Conservation (phyloP, 192 early-diverging fungal genomes). For the Backusella parvicylindrica region DNA sequence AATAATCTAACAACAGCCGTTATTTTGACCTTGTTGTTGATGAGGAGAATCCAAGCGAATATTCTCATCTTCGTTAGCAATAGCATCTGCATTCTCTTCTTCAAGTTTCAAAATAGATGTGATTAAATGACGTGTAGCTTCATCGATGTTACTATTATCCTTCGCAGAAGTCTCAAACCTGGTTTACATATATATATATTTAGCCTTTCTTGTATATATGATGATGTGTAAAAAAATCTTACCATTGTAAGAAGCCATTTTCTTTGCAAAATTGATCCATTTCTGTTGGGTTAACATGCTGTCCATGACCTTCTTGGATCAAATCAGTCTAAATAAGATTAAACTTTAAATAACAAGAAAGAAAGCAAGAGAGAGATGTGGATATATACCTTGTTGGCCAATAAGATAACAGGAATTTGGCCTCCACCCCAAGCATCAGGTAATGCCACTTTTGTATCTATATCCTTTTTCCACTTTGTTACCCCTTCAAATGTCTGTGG, state of each 20-base stretch:
- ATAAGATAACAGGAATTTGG: constrained; percentile 48
- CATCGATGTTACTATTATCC: constrained; percentile 58
- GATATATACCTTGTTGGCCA: constrained; percentile 53
- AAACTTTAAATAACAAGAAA: background rate
- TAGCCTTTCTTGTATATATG: background rate
- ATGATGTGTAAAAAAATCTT: background rate
- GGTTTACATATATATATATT: background rate
- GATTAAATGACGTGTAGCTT: constrained; percentile 50
- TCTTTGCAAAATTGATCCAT: constrained; percentile 50
- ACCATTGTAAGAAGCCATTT: constrained; percentile 53
- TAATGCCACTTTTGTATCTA: constrained; percentile 55
- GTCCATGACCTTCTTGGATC: constrained; percentile 29
- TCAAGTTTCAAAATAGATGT: constrained; percentile 38
- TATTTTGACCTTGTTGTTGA: constrained; percentile 5
- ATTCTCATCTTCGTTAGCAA: background rate
- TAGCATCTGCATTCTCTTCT: constrained; percentile 23
- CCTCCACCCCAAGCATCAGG: constrained; percentile 47
- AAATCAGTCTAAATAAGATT: constrained; percentile 39
- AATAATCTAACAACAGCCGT: constrained; percentile 1
- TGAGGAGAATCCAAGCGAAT: constrained; percentile 13
- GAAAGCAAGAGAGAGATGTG: background rate
- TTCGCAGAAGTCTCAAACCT: constrained; percentile 64
- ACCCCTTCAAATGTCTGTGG: constrained; percentile 56
- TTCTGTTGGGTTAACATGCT: constrained; percentile 31
- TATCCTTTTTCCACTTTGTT: constrained; percentile 52